Conservation (phyloP, 768 basidiomycete genomes). For the Clavulina sp. region DNA sequence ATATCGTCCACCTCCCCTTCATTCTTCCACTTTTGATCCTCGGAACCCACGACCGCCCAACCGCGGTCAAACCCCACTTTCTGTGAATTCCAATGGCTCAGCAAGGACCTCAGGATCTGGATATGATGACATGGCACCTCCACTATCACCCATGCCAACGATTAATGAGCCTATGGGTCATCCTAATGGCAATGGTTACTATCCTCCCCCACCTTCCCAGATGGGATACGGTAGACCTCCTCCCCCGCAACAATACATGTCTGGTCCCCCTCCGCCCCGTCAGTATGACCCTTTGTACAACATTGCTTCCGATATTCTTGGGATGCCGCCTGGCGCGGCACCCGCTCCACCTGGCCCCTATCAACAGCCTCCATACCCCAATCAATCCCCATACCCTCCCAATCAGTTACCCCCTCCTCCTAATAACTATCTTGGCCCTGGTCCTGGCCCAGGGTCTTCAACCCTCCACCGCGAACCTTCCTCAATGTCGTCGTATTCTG, state of each 20-base stretch:
- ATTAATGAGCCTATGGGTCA: slow-evolving; percentile 11
- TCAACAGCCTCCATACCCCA: slow-evolving; percentile 19
- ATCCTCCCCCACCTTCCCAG: not conserved
- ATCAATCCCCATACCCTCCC: slow-evolving; percentile 13
- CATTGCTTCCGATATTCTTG: slow-evolving; percentile 66
- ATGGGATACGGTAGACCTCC: not conserved
- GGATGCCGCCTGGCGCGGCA: slow-evolving; percentile 34
- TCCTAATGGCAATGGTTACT: slow-evolving; percentile 11
- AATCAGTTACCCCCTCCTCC: slow-evolving; percentile 11
- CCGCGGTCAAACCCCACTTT: not conserved
- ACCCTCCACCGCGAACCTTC: slow-evolving; percentile 4
- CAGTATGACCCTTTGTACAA: slow-evolving; percentile 42
- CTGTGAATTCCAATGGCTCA: not conserved
- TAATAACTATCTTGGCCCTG: slow-evolving; percentile 14
- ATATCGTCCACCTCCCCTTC: slow-evolving; percentile 23
- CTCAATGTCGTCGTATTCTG: not conserved
- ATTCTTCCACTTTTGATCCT: slow-evolving; percentile 28
- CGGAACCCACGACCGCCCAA: not conserved
- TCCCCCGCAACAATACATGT: slow-evolving; percentile 5
- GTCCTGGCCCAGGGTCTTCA: slow-evolving; percentile 2
- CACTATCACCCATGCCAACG: not conserved
- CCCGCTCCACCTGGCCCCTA: slow-evolving; percentile 8
- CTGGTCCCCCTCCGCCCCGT: slow-evolving; percentile 9
- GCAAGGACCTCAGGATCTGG: not conserved
- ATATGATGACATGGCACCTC: not conserved